Base-by-base conservation (phyloP, 345 rosid species). In the Hibiscus tridactylites region DNA sequence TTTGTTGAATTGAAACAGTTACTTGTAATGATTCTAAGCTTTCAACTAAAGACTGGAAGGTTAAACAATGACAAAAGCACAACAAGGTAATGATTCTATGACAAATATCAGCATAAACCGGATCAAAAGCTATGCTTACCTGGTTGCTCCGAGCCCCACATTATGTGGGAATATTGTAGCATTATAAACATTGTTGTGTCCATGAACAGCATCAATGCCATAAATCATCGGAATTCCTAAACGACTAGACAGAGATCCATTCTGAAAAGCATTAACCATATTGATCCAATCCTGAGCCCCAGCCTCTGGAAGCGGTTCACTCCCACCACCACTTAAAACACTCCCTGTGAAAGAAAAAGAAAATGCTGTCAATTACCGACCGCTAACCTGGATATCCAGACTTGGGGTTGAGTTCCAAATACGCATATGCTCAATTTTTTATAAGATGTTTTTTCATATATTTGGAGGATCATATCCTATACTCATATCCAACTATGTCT, bases 141-240 rank as follows among this genome's bases (percentile, higher is more conserved):
- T 88, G 73, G 98, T 85, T 52, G 96, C 94, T 78, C 98, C 96
- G 74, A 93, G 92, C 60, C 96, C 98, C 47, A 91, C 72, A 75
- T 93, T 93, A 76, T 91, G 98, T 0, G 97, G 98, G 62, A 93
- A 93, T 28, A 93, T 86, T 15, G 97, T 93, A 60, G 98, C 93
- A 62, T 91, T 90, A 31, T 83, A 91, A 61, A 91, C 91, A 78
- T 90, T 93, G 79, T 91, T 90, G 83, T 93, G 96, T 26, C 98
- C 98, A 61, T 93, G 98, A 74, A 93, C 93, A 29, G 96, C 97
- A 81, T 91, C 98, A 68, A 93, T 91, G 49, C 98, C 98, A 77
- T 94, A 91, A 28, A 94, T 88, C 90, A 90, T 83, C 29, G 98
- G 98, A 75, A 91, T 94, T 0, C 95, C 95, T 75, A 91, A 85